Evolutionary conservation across 257 asterid genomes (phyloP), one percentile per base, ranked within the genome.

Genomic region (Ligustrum vulgare): DNA sequence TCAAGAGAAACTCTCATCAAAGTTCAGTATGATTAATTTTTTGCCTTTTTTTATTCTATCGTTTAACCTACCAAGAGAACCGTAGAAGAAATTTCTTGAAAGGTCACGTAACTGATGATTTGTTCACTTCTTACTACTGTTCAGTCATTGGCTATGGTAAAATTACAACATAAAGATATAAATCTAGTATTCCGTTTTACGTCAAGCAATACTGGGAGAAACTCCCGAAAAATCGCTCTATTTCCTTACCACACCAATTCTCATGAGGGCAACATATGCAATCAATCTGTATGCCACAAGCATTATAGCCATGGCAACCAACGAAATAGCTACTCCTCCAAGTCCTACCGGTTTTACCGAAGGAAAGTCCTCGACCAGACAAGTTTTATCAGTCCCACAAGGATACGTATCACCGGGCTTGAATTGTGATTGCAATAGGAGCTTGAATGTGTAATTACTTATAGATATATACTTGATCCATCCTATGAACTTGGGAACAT

Each of bases 391-490:
- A 3, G 51, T 6, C 25, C 51, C 75, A 67, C 94, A 89, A 0
- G 72, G 82, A 69, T 89, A 89, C 0, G 85, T 84, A 33, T 89
- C 88, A 0, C 81, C 86, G 0, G 73, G 20, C 72, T 72, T 72
- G 75, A 60, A 87, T 65, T 89, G 94, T 36, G 91, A 65, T 63
- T 76, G 70, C 62, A 89, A 13, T 58, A 87, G 67, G 15, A 89
- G 87, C 85, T 83, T 87, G 60, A 74, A 83, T 0, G 88, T 80
- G 49, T 86, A 77, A 69, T 83, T 85, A 23, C 77, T 75, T 7
- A 87, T 70, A 0, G 94, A 89, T 9, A 82, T 7, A 41, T 89
- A 89, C 74, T 87, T 86, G 47, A 87, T 72, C 94, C 94, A 89
- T 0, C 77, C 51, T 3, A 86, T 72, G 80, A 87, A 89, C 5